Percentiles rank a stretch among this genome's conserved stretches.
These are phyloP conservation scores for Hygrophoropsis aurantiaca DNA, from an alignment of 768 basidiomycete species.

Conservation along the genomic window DNA sequence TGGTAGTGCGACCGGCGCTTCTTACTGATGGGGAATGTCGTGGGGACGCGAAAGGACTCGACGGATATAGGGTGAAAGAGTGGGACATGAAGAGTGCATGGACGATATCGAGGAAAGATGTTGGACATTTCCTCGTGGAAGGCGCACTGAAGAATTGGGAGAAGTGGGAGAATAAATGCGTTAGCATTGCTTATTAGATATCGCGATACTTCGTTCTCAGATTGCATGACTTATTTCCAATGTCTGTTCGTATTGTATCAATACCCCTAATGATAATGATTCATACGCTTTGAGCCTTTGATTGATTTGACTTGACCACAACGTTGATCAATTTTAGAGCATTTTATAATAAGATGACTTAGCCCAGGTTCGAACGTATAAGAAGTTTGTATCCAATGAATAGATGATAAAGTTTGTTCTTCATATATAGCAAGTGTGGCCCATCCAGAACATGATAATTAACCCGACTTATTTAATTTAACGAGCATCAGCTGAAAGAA, in stretches of 20 bases:
- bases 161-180: slow-evolving; percentile 49
- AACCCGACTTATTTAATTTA: background rate
- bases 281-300: no score
- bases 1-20: slow-evolving; percentile 57
- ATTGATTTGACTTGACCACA: no score
- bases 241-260: no score
- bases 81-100: slow-evolving; percentile 41
- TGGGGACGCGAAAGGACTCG: slow-evolving; percentile 15
- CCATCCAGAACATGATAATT: background rate
- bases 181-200: slow-evolving; percentile 55
- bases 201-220: no score
- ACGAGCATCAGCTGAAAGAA: slow-evolving; percentile 12
- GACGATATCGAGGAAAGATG: slow-evolving; percentile 60
- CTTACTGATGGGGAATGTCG: slow-evolving; percentile 59
- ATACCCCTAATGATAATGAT: no score
- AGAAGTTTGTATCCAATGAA: background rate
- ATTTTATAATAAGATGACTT: background rate
- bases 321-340: no score
- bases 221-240: no score
- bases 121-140: slow-evolving; percentile 63
- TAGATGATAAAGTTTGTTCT: background rate
- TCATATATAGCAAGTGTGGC: background rate
- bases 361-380: background rate
- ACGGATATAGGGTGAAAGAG: slow-evolving; percentile 45
- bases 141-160: slow-evolving; percentile 48